Percentiles rank a stretch among this genome's conserved stretches.
These are phyloP conservation scores for Rhizopogon hawkerae DNA, from an alignment of 1,284 basidiomycete species.

Conservation along the genomic window DNA sequence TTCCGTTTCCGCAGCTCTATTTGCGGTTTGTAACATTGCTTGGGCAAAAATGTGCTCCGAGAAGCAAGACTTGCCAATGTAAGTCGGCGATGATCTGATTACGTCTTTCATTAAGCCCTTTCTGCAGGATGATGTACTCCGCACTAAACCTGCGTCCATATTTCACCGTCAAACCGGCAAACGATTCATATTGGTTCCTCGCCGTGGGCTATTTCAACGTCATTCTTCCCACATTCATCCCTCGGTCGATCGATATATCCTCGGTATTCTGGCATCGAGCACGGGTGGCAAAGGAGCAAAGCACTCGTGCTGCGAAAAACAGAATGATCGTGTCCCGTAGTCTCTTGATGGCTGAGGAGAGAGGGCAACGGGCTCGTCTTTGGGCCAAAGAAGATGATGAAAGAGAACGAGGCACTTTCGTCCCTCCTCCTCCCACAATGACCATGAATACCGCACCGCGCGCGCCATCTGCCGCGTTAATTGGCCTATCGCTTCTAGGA, in stretches of 20 bases:
- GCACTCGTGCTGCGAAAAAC: constrained; percentile 50
- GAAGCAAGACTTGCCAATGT: constrained; percentile 48
- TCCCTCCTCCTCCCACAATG: constrained; percentile 29
- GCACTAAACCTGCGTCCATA: constrained; percentile 67
- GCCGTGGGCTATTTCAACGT: constrained; percentile 77
- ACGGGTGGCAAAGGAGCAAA: constrained; percentile 58
- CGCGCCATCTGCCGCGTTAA: constrained; percentile 49
- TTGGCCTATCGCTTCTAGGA: constrained; percentile 70
- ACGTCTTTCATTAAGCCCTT: neutral
- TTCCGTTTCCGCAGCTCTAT: constrained; percentile 66
- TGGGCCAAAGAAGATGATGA: constrained; percentile 72
- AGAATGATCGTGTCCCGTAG: constrained; percentile 52
- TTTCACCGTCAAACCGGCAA: constrained; percentile 35
- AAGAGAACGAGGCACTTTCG: constrained; percentile 37
- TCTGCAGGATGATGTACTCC: constrained; percentile 65
- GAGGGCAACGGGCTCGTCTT: constrained; percentile 47
- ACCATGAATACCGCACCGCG: constrained; percentile 18
- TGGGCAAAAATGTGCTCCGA: constrained; percentile 47
- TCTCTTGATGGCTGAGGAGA: constrained; percentile 54
- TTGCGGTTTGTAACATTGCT: constrained; percentile 67
- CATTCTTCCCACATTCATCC: constrained; percentile 61
- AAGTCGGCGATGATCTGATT: constrained; percentile 15
- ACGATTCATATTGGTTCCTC: constrained; percentile 68
- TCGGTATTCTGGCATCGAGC: constrained; percentile 68
- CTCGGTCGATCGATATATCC: constrained; percentile 30